Evolutionary conservation across 208 protist genomes (phyloP), one percentile per base, ranked within the genome.

Genomic region (Lotmaria passim): DNA sequence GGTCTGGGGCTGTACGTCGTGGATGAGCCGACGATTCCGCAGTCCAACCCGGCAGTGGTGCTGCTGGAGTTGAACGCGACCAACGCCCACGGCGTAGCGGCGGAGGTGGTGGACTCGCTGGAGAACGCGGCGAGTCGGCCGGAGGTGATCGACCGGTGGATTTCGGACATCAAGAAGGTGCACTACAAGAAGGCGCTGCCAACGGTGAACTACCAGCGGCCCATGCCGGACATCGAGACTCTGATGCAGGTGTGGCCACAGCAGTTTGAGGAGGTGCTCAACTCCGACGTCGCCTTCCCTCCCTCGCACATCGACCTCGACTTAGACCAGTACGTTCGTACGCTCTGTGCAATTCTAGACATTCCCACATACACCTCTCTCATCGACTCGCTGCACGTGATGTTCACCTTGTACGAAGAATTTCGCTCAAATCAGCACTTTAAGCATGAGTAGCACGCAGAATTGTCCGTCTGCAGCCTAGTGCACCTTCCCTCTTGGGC

Each of bases 321-420:
- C 55, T 65, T 99, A 31, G 89, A 97, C 39, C 88, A 97, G 69
- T 98, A 98, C 63, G 94, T 97, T n/a, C 84, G 89, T 12, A 91
- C 97, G 0, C 78, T 99, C 7, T 99, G 98, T 78, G 87, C 90
- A 24, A 76, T 99, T 21, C 73, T 99, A 23, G 98, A 99, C 68
- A 98, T 99, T 43, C 98, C 98, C 10, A 97, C 98, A 3, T 97
- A 99, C 86, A 90, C 82, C 65, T 97, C 94, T 2, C 81, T 98
- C n/a, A 96, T 98, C 47, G 98, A 99, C 75, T 98, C 97, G 0
- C 87, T 99, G 10, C 98, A 99, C 81, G 82, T 99, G 23, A 94
- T 99, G 77, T 99, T 99, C 78, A 97, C 97, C 23, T 72, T 99
- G 11, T 99, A 98, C 68, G 83, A 96, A 55, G 97, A 98, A 36